phyloP scores from a whole-genome alignment of 1,139 yeast genomes.

The Taphrina betulina region DNA sequence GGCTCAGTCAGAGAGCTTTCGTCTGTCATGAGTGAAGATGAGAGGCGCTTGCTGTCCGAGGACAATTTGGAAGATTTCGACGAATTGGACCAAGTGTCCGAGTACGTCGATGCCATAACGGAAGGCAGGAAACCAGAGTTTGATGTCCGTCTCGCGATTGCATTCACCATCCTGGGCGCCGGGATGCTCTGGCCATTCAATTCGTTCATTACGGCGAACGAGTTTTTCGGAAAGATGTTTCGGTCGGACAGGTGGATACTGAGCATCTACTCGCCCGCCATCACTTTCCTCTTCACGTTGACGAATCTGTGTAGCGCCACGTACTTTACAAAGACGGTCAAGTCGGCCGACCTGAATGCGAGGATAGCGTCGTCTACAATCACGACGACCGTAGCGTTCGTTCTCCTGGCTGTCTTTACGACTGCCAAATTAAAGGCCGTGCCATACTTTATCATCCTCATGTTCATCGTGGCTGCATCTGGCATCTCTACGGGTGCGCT shows the following conservation, averaged over 20 bases:
- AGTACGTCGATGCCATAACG: neutral
- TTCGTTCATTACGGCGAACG: constrained; percentile 80
- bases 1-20: too few species aligned
- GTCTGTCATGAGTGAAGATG: too few species aligned
- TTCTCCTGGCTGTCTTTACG: constrained; percentile 48
- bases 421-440: constrained; percentile 47
- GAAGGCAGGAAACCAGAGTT: too few species aligned
- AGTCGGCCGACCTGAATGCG: constrained; percentile 58
- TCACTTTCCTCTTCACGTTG: constrained; percentile 85
- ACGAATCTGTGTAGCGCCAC: constrained; percentile 63
- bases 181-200: constrained; percentile 97
- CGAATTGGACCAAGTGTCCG: neutral
- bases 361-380: constrained; percentile 60
- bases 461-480: constrained; percentile 50
- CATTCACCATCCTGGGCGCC: constrained; percentile 42
- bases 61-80: constrained; percentile 8
- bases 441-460: constrained; percentile 52
- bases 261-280: constrained; percentile 40
- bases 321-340: constrained; percentile 67
- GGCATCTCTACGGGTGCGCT: constrained; percentile 59
- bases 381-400: constrained; percentile 54
- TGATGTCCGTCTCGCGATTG: constrained; percentile 8
- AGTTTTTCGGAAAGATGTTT: constrained; percentile 71
- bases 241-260: constrained; percentile 53
- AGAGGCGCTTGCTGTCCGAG: constrained; percentile 5